Base-by-base conservation (phyloP, 768 basidiomycete species). In the Sporobolomyces pararoseus region DNA sequence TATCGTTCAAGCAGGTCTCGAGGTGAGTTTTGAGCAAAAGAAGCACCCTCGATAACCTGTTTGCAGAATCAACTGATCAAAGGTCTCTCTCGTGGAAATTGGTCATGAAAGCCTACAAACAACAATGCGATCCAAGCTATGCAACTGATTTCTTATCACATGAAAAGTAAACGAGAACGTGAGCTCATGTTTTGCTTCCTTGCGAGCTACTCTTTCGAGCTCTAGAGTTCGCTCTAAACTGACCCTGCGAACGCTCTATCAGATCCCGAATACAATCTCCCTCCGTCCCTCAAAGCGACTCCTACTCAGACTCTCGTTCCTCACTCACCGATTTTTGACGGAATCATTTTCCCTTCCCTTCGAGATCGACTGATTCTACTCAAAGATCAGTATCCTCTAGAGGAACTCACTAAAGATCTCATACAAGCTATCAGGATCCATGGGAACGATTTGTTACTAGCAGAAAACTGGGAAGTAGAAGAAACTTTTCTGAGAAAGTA, bases 331-430 rank as follows among this genome's bases (percentile, higher is more conserved):
- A 63, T 65, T 44, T 63, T 74, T 37, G 65, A 70, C 47, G 63
- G 87, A 52, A 87, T 96, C 54, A 84, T 91, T 67, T 90, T 93
- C 80, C 89, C 94, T 54, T 89, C 91, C 75, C 82, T 97, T 65
- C 85, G 94, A 42, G 93, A 96, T 75, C 85, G 91, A 39, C 88
- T 95, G 84, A 96, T 97, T 75, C 82, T 95, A 23, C 81, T 91
- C 39, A 84, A 91, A 82, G 89, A 92, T 88, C 78, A 60, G 82
- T 89, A 89, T 73, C 87, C 89, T 75, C 80, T 96, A 19, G 85
- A 88, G 0, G 90, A 91, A 69, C 90, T 89, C 75, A 80, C 92
- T 34, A 83, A 88, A 68, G 88, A 89, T 69, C 88, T 90, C 71
- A 82, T 88, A 37, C 81, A 79, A 31, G 84, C 85, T 5, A 83